A percentile compares a stretch with the other conserved stretches of the same genome.
Conservation (phyloP, 2,329 filamentous ascomycete species). For the Ramularia collo-cygni region DNA sequence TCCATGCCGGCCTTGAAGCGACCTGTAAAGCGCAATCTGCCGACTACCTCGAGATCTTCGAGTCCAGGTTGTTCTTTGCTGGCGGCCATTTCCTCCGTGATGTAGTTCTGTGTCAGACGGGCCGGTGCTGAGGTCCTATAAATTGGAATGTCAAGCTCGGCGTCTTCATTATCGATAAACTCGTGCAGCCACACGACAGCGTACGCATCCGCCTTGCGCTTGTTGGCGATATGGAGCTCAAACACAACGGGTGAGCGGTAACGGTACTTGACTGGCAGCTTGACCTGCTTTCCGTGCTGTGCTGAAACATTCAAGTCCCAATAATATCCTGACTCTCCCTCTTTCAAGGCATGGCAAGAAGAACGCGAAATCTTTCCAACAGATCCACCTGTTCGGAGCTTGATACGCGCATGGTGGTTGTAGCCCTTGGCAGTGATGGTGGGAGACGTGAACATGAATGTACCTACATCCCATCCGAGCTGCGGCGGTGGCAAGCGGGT, state of each 20-base stretch:
- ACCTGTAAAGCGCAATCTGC: constrained; percentile 70
- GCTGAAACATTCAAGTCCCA: constrained; percentile 45
- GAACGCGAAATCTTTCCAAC: constrained; percentile 61
- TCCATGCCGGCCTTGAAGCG: constrained; percentile 88
- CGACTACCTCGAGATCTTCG: constrained; percentile 68
- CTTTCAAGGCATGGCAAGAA: constrained; percentile 55
- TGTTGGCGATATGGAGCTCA: constrained; percentile 67
- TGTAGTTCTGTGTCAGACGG: constrained; percentile 84
- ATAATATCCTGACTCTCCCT: constrained; percentile 46
- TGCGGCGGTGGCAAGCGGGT: constrained; percentile 76
- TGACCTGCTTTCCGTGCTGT: constrained; percentile 48
- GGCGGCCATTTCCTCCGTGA: constrained; percentile 69
- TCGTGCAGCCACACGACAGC: constrained; percentile 82
- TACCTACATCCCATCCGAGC: constrained; percentile 91
- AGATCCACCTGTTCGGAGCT: constrained; percentile 77
- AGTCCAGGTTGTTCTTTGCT: constrained; percentile 59
- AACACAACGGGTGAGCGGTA: constrained; percentile 87
- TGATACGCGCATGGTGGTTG: constrained; percentile 58
- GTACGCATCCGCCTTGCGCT: constrained; percentile 66
- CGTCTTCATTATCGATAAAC: constrained; percentile 70
- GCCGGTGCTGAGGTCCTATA: constrained; percentile 72
- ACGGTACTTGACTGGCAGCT: constrained; percentile 80
- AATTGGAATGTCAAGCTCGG: constrained; percentile 77
- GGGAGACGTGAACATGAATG: constrained; percentile 77
- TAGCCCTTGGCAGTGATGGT: constrained; percentile 60